These are phyloP conservation scores for Leccinum discolor DNA, from an alignment of 1,284 basidiomycete species.

Conservation along the genomic window DNA sequence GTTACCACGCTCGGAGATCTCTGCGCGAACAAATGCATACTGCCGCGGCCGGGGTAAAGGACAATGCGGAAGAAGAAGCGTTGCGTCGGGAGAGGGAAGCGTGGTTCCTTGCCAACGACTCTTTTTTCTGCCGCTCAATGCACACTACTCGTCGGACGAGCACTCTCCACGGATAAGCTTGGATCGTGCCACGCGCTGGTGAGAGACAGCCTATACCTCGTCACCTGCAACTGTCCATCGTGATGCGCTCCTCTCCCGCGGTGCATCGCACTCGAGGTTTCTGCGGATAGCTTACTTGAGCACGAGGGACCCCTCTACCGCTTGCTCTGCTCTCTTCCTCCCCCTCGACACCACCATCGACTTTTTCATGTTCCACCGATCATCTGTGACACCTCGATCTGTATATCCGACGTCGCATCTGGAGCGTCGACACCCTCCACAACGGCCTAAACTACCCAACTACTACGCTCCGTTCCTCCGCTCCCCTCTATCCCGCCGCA, in stretches of 20 bases:
- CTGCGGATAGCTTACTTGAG: conserved; percentile 24
- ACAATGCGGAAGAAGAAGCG: conserved; percentile 23
- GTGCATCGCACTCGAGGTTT: conserved; percentile 30
- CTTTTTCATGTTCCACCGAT: conserved; percentile 2
- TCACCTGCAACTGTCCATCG: not conserved
- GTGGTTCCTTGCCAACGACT: too few relatives aligned
- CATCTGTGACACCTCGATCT: conserved; percentile 6
- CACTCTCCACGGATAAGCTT: conserved; percentile 2
- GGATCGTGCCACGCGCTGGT: not conserved
- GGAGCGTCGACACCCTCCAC: conserved; percentile 15
- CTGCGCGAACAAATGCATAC: conserved; percentile 20
- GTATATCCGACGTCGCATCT: conserved; percentile 10
- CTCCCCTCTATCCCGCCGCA: conserved; percentile 20
- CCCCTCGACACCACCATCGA: not conserved
- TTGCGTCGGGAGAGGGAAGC: conserved; percentile 15
- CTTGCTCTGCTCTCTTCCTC: not conserved
- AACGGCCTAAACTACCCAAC: conserved; percentile 32
- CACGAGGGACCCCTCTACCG: conserved; percentile 1
- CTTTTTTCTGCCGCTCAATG: too few relatives aligned
- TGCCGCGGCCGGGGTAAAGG: conserved; percentile 12
- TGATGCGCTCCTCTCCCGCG: conserved; percentile 25
- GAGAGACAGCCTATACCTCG: conserved; percentile 11
- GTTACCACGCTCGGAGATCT: conserved; percentile 16
- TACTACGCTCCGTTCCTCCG: conserved; percentile 8
- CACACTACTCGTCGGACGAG: conserved; percentile 6